Evolutionary conservation across 2,329 filamentous ascomycete genomes (phyloP).

Genomic region (Escovopsis sp.): DNA sequence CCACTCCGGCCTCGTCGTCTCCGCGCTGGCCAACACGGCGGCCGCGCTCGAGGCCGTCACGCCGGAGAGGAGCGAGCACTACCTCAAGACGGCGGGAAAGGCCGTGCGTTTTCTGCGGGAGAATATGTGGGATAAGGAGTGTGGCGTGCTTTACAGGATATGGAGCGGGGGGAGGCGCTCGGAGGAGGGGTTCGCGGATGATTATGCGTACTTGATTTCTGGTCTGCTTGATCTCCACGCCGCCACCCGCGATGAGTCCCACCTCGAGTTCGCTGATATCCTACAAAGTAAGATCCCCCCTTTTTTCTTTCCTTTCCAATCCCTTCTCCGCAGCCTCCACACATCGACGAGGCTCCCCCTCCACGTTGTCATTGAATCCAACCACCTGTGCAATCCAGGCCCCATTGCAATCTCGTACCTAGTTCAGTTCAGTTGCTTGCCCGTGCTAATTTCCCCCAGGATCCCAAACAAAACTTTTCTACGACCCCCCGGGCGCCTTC

Average conservation of each 20-base stretch:
- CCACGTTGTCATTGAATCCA: too few species aligned
- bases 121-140: constrained; percentile 53
- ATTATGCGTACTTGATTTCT: constrained; percentile 79
- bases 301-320: background rate
- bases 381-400: too few species aligned
- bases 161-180: constrained; percentile 49
- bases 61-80: constrained; percentile 40
- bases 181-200: constrained; percentile 68
- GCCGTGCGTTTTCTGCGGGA: constrained; percentile 58
- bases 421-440: too few species aligned
- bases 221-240: constrained; percentile 77
- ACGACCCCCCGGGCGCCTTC: constrained; percentile 56
- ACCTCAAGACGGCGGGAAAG: constrained; percentile 47
- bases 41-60: constrained; percentile 48
- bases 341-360: too few species aligned
- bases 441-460: constrained; percentile 24
- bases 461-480: constrained; percentile 62
- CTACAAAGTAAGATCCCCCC: constrained; percentile 48
- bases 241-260: constrained; percentile 59
- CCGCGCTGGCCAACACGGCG: constrained; percentile 62
- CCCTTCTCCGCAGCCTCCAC: too few species aligned
- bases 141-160: constrained; percentile 54
- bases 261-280: constrained; percentile 65
- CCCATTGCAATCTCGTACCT: too few species aligned
- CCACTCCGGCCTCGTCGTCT: constrained; percentile 82